Percentiles rank a stretch among this genome's conserved stretches.
Conservation (phyloP, 257 asterid species). For the Buddleja alternifolia region DNA sequence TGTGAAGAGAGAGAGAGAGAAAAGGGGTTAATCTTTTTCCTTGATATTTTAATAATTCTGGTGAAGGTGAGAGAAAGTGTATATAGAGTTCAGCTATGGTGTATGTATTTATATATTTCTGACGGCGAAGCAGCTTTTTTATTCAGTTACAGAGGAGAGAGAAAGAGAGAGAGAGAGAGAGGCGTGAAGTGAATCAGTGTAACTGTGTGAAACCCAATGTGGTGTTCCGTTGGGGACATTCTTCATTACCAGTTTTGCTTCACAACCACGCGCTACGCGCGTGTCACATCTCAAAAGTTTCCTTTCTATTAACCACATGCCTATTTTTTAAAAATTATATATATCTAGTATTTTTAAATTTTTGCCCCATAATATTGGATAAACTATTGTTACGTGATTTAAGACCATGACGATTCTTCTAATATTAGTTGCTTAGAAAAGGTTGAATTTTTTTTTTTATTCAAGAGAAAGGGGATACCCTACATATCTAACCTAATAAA, state of each 20-base stretch:
- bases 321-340: too few relatives aligned
- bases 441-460: too few relatives aligned
- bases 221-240: slow-evolving; percentile 56
- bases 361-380: too few relatives aligned
- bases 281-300: not conserved
- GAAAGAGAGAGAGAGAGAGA: slow-evolving; percentile 24
- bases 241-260: slow-evolving; percentile 27
- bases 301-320: not conserved
- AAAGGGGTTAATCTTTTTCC: slow-evolving; percentile 38
- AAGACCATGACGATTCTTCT: too few relatives aligned
- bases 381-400: too few relatives aligned
- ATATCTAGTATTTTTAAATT: too few relatives aligned
- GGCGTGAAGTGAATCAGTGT: slow-evolving; percentile 26
- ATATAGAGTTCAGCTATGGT: slow-evolving; percentile 25
- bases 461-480: too few relatives aligned
- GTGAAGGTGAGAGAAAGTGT: slow-evolving; percentile 26
- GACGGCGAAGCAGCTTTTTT: slow-evolving; percentile 39
- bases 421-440: too few relatives aligned
- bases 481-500: too few relatives aligned
- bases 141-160: slow-evolving; percentile 11
- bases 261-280: slow-evolving; percentile 48
- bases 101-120: slow-evolving; percentile 35
- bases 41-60: not conserved
- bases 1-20: slow-evolving; percentile 15
- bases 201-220: not conserved